Evolutionary conservation across 345 rosid species (phyloP), one percentile per base, ranked within the genome.

Genomic region (Pelargonium nanum): DNA sequence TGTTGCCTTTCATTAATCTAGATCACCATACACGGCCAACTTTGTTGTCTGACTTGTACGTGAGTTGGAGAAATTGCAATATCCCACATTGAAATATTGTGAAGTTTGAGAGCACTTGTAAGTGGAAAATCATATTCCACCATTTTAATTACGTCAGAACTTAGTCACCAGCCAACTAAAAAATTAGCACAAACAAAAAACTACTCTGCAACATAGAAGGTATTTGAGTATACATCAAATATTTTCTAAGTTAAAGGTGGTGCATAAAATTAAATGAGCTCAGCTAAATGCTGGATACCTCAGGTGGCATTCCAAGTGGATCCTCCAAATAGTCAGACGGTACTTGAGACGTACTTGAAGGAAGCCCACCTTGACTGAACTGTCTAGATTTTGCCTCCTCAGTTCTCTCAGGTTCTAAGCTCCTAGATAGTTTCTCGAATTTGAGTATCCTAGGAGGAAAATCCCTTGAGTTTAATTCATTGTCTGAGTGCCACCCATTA

Each of bases 251-350:
- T 22, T 22, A 19, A 22, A 24, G 23, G 19, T 19, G 26, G 58
- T 28, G 62, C 51, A 44, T 7, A 17, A 65, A 20, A 64, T 22
- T 64, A 24, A 56, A 51, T 30, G 50, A 63, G 61, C 50, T 45
- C 24, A 61, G 34, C 24, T 28, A 30, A 59, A 68, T 57, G 30
- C 34, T 64, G 26, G 48, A 59, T 83, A 90, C 99, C 99, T 85
- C 96, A 21, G 89, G 93, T 56, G 97, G 96, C 90, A 94, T 81
- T 72, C 90, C 89, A 70, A 70, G 55, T 60, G 93, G 96, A 80
- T 75, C 91, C 1, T 81, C 81, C 71, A 79, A 71, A 63, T 24
- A 65, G 62, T 56, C 53, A 24, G 81, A 67, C 53, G 76, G 62
- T 72, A 66, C 50, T 2, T 52, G 64, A 62, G 67, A 62, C 64